Conservation (phyloP, 768 basidiomycete species). For the Suillus weaverae region DNA sequence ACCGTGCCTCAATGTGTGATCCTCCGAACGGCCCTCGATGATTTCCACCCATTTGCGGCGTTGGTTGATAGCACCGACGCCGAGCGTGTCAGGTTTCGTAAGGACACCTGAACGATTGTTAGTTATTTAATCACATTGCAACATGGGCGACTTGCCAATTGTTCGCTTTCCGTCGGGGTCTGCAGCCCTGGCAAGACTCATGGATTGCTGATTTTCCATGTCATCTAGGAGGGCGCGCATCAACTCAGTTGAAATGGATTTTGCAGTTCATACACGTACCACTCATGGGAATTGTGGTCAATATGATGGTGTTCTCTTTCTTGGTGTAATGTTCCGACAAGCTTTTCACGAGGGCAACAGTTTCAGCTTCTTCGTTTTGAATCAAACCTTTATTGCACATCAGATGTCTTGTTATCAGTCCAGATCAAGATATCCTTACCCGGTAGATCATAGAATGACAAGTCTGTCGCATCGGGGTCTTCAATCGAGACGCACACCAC, state of each 20-base stretch:
- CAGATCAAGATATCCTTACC: slow-evolving; percentile 21
- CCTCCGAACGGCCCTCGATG: slow-evolving; percentile 34
- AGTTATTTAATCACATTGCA: neutral
- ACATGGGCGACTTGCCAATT: slow-evolving; percentile 39
- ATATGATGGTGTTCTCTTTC: slow-evolving; percentile 50
- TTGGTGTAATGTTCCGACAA: slow-evolving; percentile 50
- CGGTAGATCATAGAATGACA: slow-evolving; percentile 43
- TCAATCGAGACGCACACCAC: slow-evolving; percentile 42
- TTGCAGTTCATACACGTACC: slow-evolving; percentile 30
- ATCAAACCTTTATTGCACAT: slow-evolving; percentile 41
- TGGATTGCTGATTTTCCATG: slow-evolving; percentile 58
- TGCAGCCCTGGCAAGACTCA: slow-evolving; percentile 43
- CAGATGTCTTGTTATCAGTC: neutral
- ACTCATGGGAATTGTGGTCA: slow-evolving; percentile 55
- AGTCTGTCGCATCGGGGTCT: slow-evolving; percentile 38
- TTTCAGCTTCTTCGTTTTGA: slow-evolving; percentile 45
- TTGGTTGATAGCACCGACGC: slow-evolving; percentile 35
- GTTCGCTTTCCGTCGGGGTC: slow-evolving; percentile 51
- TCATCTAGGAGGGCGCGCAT: slow-evolving; percentile 41
- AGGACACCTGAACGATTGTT: slow-evolving; percentile 43
- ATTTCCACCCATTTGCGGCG: slow-evolving; percentile 44
- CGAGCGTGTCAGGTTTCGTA: slow-evolving; percentile 54
- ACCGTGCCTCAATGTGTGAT: slow-evolving; percentile 39
- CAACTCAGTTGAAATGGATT: neutral
- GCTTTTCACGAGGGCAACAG: slow-evolving; percentile 46